A percentile compares a stretch with the other conserved stretches of the same genome.
Evolutionary conservation across 148 eudicot species (phyloP).

Genomic region (Polygonum maritimum): DNA sequence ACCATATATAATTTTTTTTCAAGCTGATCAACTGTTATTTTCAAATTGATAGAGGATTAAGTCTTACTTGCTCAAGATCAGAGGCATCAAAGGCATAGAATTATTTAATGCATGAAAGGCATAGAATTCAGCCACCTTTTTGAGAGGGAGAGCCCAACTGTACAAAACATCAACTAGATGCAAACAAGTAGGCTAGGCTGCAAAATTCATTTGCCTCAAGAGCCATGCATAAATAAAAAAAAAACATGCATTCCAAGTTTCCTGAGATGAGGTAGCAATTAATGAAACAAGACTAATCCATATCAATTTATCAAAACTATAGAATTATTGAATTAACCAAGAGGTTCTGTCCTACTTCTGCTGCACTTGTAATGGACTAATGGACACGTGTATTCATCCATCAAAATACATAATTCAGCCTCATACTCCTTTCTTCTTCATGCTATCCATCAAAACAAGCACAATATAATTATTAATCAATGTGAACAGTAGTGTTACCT

Average conservation of each 20-base stretch:
- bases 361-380: background rate
- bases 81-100: constrained; percentile 99
- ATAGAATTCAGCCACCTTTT: no score
- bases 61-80: constrained; percentile 87
- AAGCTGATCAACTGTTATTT: background rate
- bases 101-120: no score
- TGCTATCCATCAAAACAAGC: background rate
- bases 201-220: background rate
- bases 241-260: background rate
- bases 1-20: background rate
- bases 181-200: background rate
- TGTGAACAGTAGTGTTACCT: background rate
- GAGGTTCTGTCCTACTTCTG: background rate
- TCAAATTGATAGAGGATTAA: background rate
- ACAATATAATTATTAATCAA: background rate
- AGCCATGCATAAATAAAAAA: background rate
- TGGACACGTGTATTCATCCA: background rate
- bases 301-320: background rate
- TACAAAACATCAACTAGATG: background rate
- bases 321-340: background rate
- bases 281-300: background rate
- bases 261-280: background rate
- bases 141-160: background rate
- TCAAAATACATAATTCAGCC: background rate
- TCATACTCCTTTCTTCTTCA: background rate